These are phyloP conservation scores for Diaporthe sp. DNA, from an alignment of 2,329 filamentous ascomycete species.

Conservation along the genomic window DNA sequence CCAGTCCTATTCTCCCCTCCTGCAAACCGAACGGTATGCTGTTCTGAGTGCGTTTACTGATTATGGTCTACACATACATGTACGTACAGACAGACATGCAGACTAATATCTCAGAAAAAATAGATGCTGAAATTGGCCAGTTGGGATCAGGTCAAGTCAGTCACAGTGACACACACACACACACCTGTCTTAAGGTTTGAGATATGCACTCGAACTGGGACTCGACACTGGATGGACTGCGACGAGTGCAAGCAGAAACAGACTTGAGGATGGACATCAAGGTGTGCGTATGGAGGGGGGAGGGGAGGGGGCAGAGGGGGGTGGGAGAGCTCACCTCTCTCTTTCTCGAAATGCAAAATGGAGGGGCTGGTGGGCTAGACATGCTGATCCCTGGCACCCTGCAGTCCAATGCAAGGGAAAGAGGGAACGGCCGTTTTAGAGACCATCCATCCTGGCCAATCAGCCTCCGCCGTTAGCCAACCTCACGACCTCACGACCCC, in stretches of 20 bases:
- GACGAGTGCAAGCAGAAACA: neutral
- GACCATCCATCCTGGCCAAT: constrained; percentile 13
- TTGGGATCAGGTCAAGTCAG: neutral
- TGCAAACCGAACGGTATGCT: neutral
- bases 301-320: neutral
- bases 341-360: constrained; percentile 25
- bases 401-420: constrained; percentile 31
- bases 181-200: constrained; percentile 9
- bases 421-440: constrained; percentile 23
- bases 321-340: neutral
- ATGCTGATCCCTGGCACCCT: constrained; percentile 11
- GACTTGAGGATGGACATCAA: constrained; percentile 10
- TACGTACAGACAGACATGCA: neutral
- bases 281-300: neutral
- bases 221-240: neutral
- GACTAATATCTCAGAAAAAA: neutral
- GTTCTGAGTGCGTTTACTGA: neutral
- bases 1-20: too few species aligned
- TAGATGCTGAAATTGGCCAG: neutral
- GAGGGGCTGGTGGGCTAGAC: constrained; percentile 30
- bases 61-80: too few species aligned
- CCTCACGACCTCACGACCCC: neutral
- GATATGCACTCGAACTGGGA: neutral
- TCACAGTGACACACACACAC: constrained; percentile 7
- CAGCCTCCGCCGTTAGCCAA: neutral